Base-by-base conservation (phyloP, 2,329 filamentous ascomycete genomes). In the Aspergillus novofumigatus region DNA sequence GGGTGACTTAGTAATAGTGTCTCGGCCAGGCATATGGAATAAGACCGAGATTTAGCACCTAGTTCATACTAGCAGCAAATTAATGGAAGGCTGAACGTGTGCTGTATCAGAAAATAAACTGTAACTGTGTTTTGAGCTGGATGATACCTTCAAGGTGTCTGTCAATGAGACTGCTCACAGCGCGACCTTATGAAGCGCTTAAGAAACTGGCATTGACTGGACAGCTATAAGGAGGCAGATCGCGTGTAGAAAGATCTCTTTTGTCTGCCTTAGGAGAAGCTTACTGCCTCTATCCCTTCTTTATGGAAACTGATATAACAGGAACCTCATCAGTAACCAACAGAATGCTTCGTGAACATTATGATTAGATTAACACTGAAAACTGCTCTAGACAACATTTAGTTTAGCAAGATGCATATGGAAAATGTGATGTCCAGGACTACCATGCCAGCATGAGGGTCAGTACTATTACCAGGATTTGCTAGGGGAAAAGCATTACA, bases 141-240 rank as follows among this genome's bases (percentile, higher is more conserved):
- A 69, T 60, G 57, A 69, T 54, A 69, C 63, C 32, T 41, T 28
- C 23, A 3, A 25, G 23, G 55, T 65, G n/a, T n/a, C 54, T 54
- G 56, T 67, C 52, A 66, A 68, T 48, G 50, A 65, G 25, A 4
- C 47, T 55, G 51, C 48, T 62, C 59, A 35, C 55, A 69, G 52
- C 44, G 54, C 9, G 48, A 64, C 52, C 54, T 67, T 55, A 56
- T 32, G 17, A 67, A 67, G 35, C 54, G 32, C 21, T 68, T 67
- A 55, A 28, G 53, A 52, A 8, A 61, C 59, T 59, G 58, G 59
- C 53, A 28, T 67, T 60, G 55, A 65, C 59, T 68, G 54, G 64
- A 62, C 50, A 41, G 41, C 49, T 51, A 61, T 67, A 17, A 58
- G 69, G 49, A 63, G 57, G 25, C 53, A 67, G 59, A 61, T 69